phyloP scores from a whole-genome alignment of 2,329 filamentous ascomycete species.

The Periconia sp. region DNA sequence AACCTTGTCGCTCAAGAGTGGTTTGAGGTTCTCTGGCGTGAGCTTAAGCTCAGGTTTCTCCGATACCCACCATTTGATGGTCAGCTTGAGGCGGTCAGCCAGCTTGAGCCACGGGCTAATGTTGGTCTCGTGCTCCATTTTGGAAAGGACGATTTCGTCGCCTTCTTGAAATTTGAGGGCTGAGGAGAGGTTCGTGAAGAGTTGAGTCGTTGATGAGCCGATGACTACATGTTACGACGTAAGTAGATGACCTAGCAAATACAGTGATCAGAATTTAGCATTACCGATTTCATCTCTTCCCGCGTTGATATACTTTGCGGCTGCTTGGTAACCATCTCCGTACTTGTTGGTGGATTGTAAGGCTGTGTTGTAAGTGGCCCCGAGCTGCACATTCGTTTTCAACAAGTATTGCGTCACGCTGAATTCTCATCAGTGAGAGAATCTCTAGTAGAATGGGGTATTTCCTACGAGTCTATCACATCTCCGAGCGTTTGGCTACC shows the following conservation, averaged over 20 bases:
- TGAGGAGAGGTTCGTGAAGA: slow-evolving; percentile 67
- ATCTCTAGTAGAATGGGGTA: too few species aligned
- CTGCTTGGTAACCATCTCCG: slow-evolving; percentile 62
- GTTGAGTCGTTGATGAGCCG: slow-evolving; percentile 73
- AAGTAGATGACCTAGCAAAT: background rate
- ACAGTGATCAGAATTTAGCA: background rate
- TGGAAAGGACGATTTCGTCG: slow-evolving; percentile 70
- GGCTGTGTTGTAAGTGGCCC: slow-evolving; percentile 67
- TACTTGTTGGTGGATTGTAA: slow-evolving; percentile 63
- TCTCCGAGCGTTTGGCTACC: slow-evolving; percentile 69
- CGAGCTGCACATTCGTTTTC: slow-evolving; percentile 73
- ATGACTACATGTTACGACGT: slow-evolving; percentile 54
- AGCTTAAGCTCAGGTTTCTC: slow-evolving; percentile 59
- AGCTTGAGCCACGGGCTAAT: slow-evolving; percentile 73
- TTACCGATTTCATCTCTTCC: slow-evolving; percentile 65
- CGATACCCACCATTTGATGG: slow-evolving; percentile 70
- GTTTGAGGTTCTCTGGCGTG: slow-evolving; percentile 57
- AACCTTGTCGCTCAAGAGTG: slow-evolving; percentile 64
- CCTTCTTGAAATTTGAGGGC: slow-evolving; percentile 42
- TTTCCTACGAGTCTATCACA: slow-evolving; percentile 65
- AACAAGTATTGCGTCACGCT: slow-evolving; percentile 67
- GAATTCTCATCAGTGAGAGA: too few species aligned
- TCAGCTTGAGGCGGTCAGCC: slow-evolving; percentile 61
- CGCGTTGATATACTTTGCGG: slow-evolving; percentile 72
- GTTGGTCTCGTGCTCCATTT: slow-evolving; percentile 77